Base-by-base conservation (phyloP, 441 rosid species). In the Dalechampia spathulata region DNA sequence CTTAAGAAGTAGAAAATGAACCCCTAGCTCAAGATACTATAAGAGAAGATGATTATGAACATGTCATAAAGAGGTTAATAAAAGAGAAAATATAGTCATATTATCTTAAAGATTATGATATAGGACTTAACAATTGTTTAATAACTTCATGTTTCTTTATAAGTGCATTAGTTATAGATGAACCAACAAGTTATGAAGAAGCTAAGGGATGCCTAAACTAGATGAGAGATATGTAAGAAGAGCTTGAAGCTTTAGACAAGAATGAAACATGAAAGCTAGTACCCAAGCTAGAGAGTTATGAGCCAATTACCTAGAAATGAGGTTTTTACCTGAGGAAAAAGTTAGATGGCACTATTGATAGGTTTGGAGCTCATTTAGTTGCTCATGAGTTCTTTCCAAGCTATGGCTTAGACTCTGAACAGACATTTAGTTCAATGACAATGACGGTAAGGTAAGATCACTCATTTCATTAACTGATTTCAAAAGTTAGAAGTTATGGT, bases 51-150 rank as follows among this genome's bases (percentile, higher is more conserved):
- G 32, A 4, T 25, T 34, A 7, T 13, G 19, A 56, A 3, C 50
- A 56, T 11, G 22, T 7, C 0, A 15, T 2, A 4, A 51, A 34
- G 20, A 51, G 49, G 7, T 58, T 54, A 3, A 42, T 17, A 51
- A 57, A 43, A 20, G 52, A 43, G 23, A 65, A 14, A 51, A 44
- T 19, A 17, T 40, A 51, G 10, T 48, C 40, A 40, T 1, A 2
- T 2, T 11, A 57, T 14, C 48, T 64, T 9, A 17, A 65, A 19
- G 59, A 65, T 27, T 65, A 52, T 65, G 49, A 59, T 7, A 60
- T 52, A 3, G 13, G 52, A 3, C 17, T 52, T 0, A 45, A 65
- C 19, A 23, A 58, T 38, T 65, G 38, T 19, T 11, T 21, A 0
- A 14, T 48, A 2, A n/a, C 27, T 4, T 58, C 47, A 10, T 28